A percentile compares a stretch with the other conserved stretches of the same genome.
Conservation (phyloP, 441 rosid genomes). For the Populus hybrid region DNA sequence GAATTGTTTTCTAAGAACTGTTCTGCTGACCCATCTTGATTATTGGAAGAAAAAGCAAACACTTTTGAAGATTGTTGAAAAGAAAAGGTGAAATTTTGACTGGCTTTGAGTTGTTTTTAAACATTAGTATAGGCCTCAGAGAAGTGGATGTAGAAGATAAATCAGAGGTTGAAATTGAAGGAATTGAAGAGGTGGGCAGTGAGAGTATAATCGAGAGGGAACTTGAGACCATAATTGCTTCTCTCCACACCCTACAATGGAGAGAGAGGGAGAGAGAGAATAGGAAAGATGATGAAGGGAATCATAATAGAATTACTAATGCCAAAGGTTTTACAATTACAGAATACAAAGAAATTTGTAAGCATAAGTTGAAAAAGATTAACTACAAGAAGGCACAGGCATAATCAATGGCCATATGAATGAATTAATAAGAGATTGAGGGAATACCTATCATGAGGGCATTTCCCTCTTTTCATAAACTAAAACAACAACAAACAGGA, state of each 20-base stretch:
- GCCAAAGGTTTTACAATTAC: not conserved
- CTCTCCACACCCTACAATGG: no score
- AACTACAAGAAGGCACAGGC: not conserved
- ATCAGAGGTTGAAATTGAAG: slow-evolving; percentile 22
- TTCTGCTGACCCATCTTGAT: slow-evolving; percentile 41
- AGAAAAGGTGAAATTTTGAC: slow-evolving; percentile 19
- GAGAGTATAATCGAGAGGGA: slow-evolving; percentile 30
- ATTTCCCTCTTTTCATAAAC: not conserved
- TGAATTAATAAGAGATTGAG: not conserved
- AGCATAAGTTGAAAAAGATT: not conserved
- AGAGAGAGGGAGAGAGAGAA: not conserved
- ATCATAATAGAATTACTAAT: not conserved
- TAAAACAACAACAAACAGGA: not conserved
- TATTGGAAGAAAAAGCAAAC: slow-evolving; percentile 27
- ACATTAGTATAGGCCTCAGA: slow-evolving; percentile 17
- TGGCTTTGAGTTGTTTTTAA: slow-evolving; percentile 18
- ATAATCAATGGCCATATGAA: slow-evolving; percentile 5
- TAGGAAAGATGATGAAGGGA: not conserved
- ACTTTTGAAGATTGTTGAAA: slow-evolving; percentile 4
- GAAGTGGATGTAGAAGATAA: slow-evolving; percentile 25
- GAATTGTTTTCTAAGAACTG: slow-evolving; percentile 56
- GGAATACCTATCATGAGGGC: not conserved
- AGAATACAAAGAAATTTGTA: not conserved
- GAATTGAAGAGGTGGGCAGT: slow-evolving; percentile 32
- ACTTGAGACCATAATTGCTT: not conserved